These are phyloP conservation scores for Irpex rosettiformis DNA, from an alignment of 1,284 basidiomycete species.

Conservation along the genomic window DNA sequence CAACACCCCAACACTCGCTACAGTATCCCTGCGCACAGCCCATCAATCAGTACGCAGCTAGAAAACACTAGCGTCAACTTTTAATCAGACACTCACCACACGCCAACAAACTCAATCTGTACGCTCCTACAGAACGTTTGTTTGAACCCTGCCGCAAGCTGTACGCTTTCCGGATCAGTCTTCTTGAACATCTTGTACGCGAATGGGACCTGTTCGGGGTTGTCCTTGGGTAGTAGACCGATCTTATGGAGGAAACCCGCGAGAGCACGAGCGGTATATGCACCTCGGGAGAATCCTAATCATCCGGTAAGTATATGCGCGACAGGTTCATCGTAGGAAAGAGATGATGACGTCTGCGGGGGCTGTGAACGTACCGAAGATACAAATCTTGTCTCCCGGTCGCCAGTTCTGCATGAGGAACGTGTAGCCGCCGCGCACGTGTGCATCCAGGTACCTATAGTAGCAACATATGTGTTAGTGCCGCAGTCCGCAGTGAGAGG, in stretches of 20 bases:
- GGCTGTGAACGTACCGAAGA: conserved; percentile 50
- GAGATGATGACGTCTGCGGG: no score
- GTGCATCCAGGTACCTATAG: conserved; percentile 42
- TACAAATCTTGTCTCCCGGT: conserved; percentile 46
- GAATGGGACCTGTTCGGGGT: conserved; percentile 52
- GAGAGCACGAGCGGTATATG: conserved; percentile 48
- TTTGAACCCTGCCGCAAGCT: conserved; percentile 46
- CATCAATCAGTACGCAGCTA: neutral
- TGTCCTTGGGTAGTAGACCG: conserved; percentile 47
- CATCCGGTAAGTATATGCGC: neutral
- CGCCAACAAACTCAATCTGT: conserved; percentile 47
- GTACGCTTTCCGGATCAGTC: conserved; percentile 36
- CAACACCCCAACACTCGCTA: conserved; percentile 37
- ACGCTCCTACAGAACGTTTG: conserved; percentile 47
- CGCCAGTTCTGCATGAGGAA: conserved; percentile 64
- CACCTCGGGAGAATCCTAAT: conserved; percentile 37
- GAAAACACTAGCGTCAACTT: neutral
- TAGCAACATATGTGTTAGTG: no score
- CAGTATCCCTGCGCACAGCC: conserved; percentile 34
- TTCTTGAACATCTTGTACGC: conserved; percentile 55
- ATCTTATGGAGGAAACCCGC: conserved; percentile 44
- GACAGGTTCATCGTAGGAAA: neutral
- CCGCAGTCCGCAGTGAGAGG: neutral
- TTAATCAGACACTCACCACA: conserved; percentile 23
- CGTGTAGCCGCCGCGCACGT: conserved; percentile 58